Percentiles rank a stretch among this genome's conserved stretches.
These are phyloP conservation scores for Mycena latifolia DNA, from an alignment of 768 basidiomycete genomes.

Conservation along the genomic window DNA sequence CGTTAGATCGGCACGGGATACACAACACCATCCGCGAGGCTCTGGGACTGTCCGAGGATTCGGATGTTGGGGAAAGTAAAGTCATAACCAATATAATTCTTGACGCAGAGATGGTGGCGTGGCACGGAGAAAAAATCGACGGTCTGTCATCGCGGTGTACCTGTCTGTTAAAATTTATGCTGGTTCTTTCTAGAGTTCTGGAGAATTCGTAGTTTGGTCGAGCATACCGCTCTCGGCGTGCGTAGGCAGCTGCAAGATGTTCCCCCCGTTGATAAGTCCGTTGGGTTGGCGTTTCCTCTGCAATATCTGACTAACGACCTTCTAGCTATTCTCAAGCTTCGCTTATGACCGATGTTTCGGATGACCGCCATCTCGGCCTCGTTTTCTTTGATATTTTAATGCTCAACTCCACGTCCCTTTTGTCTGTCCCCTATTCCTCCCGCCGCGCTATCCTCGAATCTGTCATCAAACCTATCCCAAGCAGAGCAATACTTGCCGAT, in stretches of 20 bases:
- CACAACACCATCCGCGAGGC: slow-evolving; percentile 71
- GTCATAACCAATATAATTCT: slow-evolving; percentile 60
- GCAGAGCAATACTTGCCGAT: slow-evolving; percentile 74
- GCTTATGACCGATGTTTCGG: slow-evolving; percentile 49
- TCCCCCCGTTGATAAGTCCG: slow-evolving; percentile 13
- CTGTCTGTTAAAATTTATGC: neutral
- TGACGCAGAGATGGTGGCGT: slow-evolving; percentile 95
- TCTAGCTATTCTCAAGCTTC: slow-evolving; percentile 45
- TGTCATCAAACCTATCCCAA: slow-evolving; percentile 63
- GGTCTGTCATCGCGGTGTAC: slow-evolving; percentile 58
- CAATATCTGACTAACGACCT: slow-evolving; percentile 39
- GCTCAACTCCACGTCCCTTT: slow-evolving; percentile 71
- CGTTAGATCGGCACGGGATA: slow-evolving; percentile 77
- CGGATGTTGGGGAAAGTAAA: slow-evolving; percentile 27
- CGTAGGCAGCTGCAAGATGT: slow-evolving; percentile 46
- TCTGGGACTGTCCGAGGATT: slow-evolving; percentile 56
- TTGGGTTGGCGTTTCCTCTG: neutral
- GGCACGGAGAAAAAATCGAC: slow-evolving; percentile 75
- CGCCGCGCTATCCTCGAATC: slow-evolving; percentile 75
- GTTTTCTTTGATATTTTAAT: slow-evolving; percentile 90
- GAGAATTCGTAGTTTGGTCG: slow-evolving; percentile 73
- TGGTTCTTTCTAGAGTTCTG: slow-evolving; percentile 73
- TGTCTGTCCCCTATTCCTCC: slow-evolving; percentile 65
- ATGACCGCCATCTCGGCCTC: slow-evolving; percentile 73
- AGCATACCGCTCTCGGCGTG: slow-evolving; percentile 63